Base-by-base conservation (phyloP, 257 asterid species). In the Parsonsia alboflavescens region DNA sequence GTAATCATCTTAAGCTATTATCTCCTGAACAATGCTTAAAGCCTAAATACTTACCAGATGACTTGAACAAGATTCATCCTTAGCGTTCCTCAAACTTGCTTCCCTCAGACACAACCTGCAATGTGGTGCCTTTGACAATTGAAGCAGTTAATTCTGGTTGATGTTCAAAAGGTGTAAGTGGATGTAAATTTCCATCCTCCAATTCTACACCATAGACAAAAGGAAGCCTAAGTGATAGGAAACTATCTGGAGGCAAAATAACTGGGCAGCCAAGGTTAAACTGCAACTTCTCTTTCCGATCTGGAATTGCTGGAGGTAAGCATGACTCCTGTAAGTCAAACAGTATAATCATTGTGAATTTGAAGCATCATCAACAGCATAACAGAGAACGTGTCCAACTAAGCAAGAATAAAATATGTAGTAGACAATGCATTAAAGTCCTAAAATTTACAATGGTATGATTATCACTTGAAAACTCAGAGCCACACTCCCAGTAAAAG, bases 201-300 rank as follows among this genome's bases (percentile, higher is more conserved):
- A 90, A 74, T 77, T 86, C 87, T 53, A 92, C 89, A 58, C 97
- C 97, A 77, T 92, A 92, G 68, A 88, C 82, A 81, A 92, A 95
- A 48, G 98, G 98, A 36, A 95, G 99, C 83, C 90, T 87, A 53
- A 95, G 83, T 73, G 97, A 92, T 76, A 95, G 87, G 78, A 92
- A 95, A 85, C 99, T 95, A 46, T 90, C 99, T 30, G 99, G 96
- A 64, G 98, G 98, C 77, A 95, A 89, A 76, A 89, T 87, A 85
- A 90, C 93, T 2, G 79, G 96, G 76, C 96, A 87, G 74, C 93
- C 96, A 86, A 90, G 84, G 86, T 90, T 80, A 82, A 95, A 95
- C 66, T 88, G 91, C 78, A 94, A 84, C 85, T 89, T 90, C 78
- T 79, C 79, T 78, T 89, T 87, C 77, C 88, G 85, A 79, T 90